phyloP scores from a whole-genome alignment of 257 asterid species.

The Scutellaria baicalensis region DNA sequence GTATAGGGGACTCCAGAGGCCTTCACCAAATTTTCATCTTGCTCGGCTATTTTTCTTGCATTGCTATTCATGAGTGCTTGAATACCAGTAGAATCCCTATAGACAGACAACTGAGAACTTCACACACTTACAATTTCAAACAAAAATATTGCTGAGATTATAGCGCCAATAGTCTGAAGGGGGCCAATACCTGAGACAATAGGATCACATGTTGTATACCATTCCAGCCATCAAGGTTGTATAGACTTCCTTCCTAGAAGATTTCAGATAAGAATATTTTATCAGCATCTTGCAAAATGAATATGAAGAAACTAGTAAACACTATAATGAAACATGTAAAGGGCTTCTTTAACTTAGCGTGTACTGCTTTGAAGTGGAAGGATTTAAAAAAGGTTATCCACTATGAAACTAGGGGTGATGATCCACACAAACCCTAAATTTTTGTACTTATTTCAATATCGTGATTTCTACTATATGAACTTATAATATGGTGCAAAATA shows the following conservation, averaged over 20 bases:
- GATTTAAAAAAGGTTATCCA: neutral
- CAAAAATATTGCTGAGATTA: conserved; percentile 3
- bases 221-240: conserved; percentile 64
- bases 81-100: conserved; percentile 67
- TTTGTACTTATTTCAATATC: neutral
- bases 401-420: neutral
- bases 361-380: neutral
- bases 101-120: conserved; percentile 81
- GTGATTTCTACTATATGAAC: neutral
- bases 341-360: neutral
- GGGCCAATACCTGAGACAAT: conserved; percentile 69
- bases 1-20: conserved; percentile 68
- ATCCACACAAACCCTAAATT: neutral
- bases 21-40: conserved; percentile 55
- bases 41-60: conserved; percentile 67
- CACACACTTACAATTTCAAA: conserved; percentile 43
- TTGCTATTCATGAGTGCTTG: conserved; percentile 66
- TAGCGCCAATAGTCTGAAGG: conserved; percentile 9
- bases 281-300: neutral
- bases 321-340: neutral
- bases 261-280: neutral
- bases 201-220: conserved; percentile 77
- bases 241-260: conserved; percentile 63
- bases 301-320: neutral
- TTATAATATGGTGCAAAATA: neutral